Evolutionary conservation across 371 early-diverging fungal genomes (phyloP).

Genomic region (Capniomyces stellatus): DNA sequence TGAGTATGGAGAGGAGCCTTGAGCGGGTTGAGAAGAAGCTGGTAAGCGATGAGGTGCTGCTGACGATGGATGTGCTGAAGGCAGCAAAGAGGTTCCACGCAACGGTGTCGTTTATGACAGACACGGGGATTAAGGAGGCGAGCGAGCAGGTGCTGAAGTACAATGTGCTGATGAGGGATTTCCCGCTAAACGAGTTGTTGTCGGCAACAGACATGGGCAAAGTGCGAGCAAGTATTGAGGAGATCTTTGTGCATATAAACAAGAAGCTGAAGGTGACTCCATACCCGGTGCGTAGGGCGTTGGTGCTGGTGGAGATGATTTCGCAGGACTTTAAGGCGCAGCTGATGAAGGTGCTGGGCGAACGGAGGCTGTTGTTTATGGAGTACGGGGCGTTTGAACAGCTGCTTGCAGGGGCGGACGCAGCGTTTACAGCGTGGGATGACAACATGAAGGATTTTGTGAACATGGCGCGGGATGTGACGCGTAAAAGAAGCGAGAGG

Average conservation of each 20-base stretch:
- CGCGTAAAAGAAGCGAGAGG: slow-evolving; percentile 80
- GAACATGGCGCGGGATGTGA: slow-evolving; percentile 85
- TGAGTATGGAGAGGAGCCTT: slow-evolving; percentile 85
- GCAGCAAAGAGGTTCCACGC: slow-evolving; percentile 97
- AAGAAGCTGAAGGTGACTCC: slow-evolving; percentile 91
- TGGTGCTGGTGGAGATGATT: slow-evolving; percentile 87
- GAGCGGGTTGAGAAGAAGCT: slow-evolving; percentile 87
- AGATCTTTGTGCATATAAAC: slow-evolving; percentile 86
- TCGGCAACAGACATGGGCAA: slow-evolving; percentile 82
- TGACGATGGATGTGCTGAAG: slow-evolving; percentile 84
- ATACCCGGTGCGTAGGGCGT: slow-evolving; percentile 85
- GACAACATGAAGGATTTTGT: slow-evolving; percentile 87
- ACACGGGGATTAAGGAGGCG: slow-evolving; percentile 92
- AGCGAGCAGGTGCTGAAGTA: slow-evolving; percentile 82
- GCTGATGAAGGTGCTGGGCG: slow-evolving; percentile 66
- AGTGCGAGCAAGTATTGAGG: slow-evolving; percentile 52
- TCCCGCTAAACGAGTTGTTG: slow-evolving; percentile 88
- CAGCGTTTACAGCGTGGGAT: slow-evolving; percentile 89
- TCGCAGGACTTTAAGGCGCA: slow-evolving; percentile 87
- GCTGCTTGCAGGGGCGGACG: slow-evolving; percentile 60
- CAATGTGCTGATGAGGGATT: slow-evolving; percentile 95
- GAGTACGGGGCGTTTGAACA: slow-evolving; percentile 71
- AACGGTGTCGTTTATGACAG: slow-evolving; percentile 92
- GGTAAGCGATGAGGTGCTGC: slow-evolving; percentile 74
- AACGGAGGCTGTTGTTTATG: slow-evolving; percentile 84